Base-by-base conservation (phyloP, 805 yeast genomes). In the Yamadazyma takamatsuzukensis region DNA sequence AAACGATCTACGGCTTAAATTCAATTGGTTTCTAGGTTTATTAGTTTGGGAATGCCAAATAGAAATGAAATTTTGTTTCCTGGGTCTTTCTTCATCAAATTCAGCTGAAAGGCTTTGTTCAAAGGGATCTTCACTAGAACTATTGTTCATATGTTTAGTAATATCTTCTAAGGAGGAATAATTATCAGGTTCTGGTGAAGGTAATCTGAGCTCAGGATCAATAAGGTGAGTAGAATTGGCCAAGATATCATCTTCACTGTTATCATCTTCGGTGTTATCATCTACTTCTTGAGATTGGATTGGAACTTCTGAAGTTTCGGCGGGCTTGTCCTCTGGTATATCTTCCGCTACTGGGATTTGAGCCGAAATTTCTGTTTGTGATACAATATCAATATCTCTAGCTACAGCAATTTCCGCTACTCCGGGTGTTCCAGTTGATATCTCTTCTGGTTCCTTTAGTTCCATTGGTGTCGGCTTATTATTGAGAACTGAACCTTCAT, bases 151-250 rank as follows among this genome's bases (percentile, higher is more conserved):
- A 14, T 43, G 44, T 27, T 53, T 51, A 15, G 65, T 59, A 12
- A 64, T 43, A 8, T 68, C 72, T n/a, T 60, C 67, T 39, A 67
- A 61, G 12, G 70, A 61, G 7, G 46, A 42, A 18, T 39, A 42
- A 30, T 64, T 59, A 37, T 60, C 61, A 19, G 69, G 57, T 31
- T 70, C 74, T 25, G 72, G 59, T 16, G 52, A 53, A 3, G 76
- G 69, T 18, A 64, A 48, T 1, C 59, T 46, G 10, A 62, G 40
- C 25, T 59, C 61, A 3, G 55, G 61, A 10, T 62, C 63, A 4
- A 57, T 57, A 14, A 66, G 49, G 35, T 63, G 64, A 2, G 73
- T 64, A 0, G 73, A 68, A 45, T 68, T 68, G 2, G 72, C 73
- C 24, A 68, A 53, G 4, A 56, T 53, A 27, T 59, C 56, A 15